phyloP scores from a whole-genome alignment of 139 green algal genomes.

The Trebouxia sp. region DNA sequence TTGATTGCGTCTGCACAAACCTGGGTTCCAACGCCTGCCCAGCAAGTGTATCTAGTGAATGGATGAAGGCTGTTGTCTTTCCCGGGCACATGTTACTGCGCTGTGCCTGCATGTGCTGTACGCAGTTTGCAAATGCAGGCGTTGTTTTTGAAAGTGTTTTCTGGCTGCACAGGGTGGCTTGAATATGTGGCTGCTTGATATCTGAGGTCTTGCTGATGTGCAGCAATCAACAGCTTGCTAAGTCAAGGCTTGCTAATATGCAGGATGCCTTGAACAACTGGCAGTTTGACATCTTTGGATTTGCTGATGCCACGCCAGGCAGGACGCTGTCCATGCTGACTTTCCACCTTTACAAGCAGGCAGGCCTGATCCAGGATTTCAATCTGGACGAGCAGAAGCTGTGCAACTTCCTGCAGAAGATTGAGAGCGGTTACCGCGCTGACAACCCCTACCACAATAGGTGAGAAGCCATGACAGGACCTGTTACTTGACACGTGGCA shows the following conservation, averaged over 20 bases:
- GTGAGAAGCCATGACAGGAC: background rate
- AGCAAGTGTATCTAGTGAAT: too few relatives aligned
- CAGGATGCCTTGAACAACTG: background rate
- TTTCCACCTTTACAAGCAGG: conserved; percentile 18
- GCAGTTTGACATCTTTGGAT: conserved; percentile 23
- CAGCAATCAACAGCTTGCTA: background rate
- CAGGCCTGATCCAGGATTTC: background rate
- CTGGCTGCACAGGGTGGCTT: too few relatives aligned
- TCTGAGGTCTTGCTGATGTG: too few relatives aligned
- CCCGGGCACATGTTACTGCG: too few relatives aligned
- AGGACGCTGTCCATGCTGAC: conserved; percentile 10
- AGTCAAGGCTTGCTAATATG: background rate
- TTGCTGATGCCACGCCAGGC: background rate
- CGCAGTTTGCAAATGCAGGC: too few relatives aligned
- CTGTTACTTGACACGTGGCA: too few relatives aligned
- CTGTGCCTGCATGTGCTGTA: too few relatives aligned
- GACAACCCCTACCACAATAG: conserved; percentile 7
- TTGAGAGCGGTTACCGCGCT: background rate
- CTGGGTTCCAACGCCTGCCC: too few relatives aligned
- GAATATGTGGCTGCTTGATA: too few relatives aligned
- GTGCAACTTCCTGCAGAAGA: conserved; percentile 3
- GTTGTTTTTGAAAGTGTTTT: too few relatives aligned
- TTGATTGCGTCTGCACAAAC: too few relatives aligned
- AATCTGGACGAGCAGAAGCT: conserved; percentile 16
- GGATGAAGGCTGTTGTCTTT: too few relatives aligned